Percentiles rank a stretch among this genome's conserved stretches.
Evolutionary conservation across 202 grass and related monocot species (phyloP).

Genomic region (Hordeum pubiflorum): DNA sequence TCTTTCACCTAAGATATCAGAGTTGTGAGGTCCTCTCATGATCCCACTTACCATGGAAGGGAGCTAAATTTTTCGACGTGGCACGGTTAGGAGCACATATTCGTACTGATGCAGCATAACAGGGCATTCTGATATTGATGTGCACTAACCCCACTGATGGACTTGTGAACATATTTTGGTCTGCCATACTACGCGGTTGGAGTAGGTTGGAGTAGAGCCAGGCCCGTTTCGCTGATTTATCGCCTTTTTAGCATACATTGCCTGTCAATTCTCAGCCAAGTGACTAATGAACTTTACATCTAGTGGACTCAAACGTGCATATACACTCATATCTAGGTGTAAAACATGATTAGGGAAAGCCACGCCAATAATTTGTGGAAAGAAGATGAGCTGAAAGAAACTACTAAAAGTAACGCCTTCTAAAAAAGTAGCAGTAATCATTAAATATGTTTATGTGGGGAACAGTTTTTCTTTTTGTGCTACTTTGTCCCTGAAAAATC

Average conservation of each 20-base stretch:
- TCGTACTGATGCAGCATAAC: conserved; percentile 1
- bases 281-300: conserved; percentile 1
- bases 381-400: neutral
- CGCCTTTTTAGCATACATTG: conserved; percentile 13
- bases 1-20: conserved; percentile 2
- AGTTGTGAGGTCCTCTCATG: neutral
- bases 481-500: neutral
- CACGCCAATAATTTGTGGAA: neutral
- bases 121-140: neutral
- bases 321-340: conserved; percentile 21
- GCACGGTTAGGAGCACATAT: conserved; percentile 1
- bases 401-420: neutral
- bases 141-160: conserved; percentile 18
- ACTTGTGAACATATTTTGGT: conserved; percentile 4
- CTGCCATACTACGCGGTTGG: conserved; percentile 9
- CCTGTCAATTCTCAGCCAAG: neutral
- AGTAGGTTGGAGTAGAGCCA: neutral
- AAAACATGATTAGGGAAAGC: conserved; percentile 11
- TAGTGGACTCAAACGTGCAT: conserved; percentile 18
- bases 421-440: neutral
- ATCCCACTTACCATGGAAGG: conserved; percentile 12
- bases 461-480: neutral
- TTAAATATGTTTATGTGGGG: neutral
- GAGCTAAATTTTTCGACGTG: conserved; percentile 6
- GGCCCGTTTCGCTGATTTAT: conserved; percentile 5